Evolutionary conservation across 441 rosid species (phyloP).

Genomic region (Macaranga tanarius): DNA sequence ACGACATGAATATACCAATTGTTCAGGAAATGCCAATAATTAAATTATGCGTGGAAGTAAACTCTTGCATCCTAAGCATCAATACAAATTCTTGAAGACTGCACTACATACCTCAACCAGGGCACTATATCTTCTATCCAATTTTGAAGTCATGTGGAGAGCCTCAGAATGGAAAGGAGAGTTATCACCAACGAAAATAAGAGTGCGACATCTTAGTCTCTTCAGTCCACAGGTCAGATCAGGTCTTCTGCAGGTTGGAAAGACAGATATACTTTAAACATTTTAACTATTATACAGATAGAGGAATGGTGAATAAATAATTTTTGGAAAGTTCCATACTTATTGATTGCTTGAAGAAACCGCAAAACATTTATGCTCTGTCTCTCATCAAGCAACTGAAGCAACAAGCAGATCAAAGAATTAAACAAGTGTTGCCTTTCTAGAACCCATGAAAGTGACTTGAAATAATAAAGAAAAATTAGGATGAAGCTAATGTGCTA

Average conservation of each 20-base stretch:
- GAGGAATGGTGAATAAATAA: neutral
- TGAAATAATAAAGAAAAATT: neutral
- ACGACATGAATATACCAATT: no score
- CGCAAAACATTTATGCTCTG: conserved; percentile 61
- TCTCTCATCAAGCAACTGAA: conserved; percentile 77
- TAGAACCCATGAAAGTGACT: neutral
- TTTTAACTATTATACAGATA: neutral
- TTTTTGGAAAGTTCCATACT: conserved; percentile 29
- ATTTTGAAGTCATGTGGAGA: conserved; percentile 68
- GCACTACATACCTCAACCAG: conserved; percentile 64
- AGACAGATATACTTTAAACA: conserved; percentile 12
- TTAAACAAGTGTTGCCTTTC: conserved; percentile 8
- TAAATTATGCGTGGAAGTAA: no score
- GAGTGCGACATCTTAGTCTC: conserved; percentile 66
- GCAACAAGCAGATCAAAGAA: conserved; percentile 20
- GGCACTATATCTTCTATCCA: conserved; percentile 77
- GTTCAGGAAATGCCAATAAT: no score
- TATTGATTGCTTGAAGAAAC: conserved; percentile 76
- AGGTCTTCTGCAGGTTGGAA: conserved; percentile 54
- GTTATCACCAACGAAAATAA: conserved; percentile 80
- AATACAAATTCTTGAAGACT: neutral
- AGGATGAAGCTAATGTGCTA: conserved; percentile 4
- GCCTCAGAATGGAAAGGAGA: conserved; percentile 83
- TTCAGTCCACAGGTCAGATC: conserved; percentile 65
- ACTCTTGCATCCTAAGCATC: neutral